Evolutionary conservation across 2,329 filamentous ascomycete genomes (phyloP), one percentile per base, ranked within the genome.

Genomic region (Phaeosphaeriaceae sp.): DNA sequence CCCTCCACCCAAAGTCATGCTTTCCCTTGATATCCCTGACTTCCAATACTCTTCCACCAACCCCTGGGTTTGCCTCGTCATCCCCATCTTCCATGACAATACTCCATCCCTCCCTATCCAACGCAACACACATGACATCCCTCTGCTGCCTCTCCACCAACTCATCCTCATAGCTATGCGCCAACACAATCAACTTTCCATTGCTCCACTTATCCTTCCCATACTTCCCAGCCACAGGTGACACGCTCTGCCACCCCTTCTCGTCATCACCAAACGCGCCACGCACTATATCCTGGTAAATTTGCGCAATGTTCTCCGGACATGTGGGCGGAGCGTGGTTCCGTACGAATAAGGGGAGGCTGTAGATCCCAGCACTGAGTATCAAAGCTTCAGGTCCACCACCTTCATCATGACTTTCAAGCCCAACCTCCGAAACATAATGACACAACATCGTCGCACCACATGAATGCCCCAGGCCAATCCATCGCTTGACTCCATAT

Each of bases 291-390:
- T 81, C 80, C 6, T 77, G 71, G 71, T 92, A 93, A 35, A 84
- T 79, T 8, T 83, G 79, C 49, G 79, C 74, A 24, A 74, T 67
- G 1, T 64, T 15, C 21, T 52, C 60, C 0, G 71, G 60, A 44
- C 63, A 70, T 0, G 55, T 11, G 0, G 71, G 71, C 1, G 82
- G 78, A 3, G 64, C 59, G 44, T 85, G 82, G 49, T 82, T 79
- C 9, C 68, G 58, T 1, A 84, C 73, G 21, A 92, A 75, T 0
- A 82, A 82, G 8, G 81, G 80, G 10, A 93, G 75, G 68, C 90
- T 86, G 74, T 91, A 92, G 22, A 93, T 86, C 0, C 90, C 90
- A 55, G 85, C 85, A 21, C 91, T 76, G 32, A 88, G 84, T 4
- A 91, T 71, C n/a, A 91, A 76, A 3, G 83, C 85, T 2, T 78